A percentile compares a stretch with the other conserved stretches of the same genome.
Conservation (phyloP, 2,329 filamentous ascomycete species). For the Trichoderma asperellum region DNA sequence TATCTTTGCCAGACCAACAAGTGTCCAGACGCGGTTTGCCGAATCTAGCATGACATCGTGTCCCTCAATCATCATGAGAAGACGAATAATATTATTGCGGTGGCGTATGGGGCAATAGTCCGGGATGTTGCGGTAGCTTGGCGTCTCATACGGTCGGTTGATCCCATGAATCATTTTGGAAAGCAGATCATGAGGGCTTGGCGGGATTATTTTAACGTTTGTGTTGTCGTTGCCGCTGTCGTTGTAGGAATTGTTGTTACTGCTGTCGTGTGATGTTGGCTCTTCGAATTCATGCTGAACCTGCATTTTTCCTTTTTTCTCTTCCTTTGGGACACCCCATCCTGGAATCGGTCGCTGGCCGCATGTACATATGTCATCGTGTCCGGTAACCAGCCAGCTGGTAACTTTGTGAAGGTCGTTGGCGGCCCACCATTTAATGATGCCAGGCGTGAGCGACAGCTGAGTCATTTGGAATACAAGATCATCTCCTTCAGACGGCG, state of each 20-base stretch:
- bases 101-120: slow-evolving; percentile 70
- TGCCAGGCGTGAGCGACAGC: slow-evolving; percentile 59
- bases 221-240: background rate
- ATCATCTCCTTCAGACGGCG: slow-evolving; percentile 64
- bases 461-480: slow-evolving; percentile 62
- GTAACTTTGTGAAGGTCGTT: slow-evolving; percentile 41
- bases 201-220: slow-evolving; percentile 5
- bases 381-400: slow-evolving; percentile 43
- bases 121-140: slow-evolving; percentile 45
- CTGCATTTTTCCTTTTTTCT: background rate
- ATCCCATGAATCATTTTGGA: background rate
- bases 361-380: slow-evolving; percentile 48
- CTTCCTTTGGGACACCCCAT: slow-evolving; percentile 1
- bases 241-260: background rate
- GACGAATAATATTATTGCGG: slow-evolving; percentile 63
- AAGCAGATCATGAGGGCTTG: slow-evolving; percentile 25
- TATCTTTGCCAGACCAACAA: slow-evolving; percentile 64
- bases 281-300: background rate
- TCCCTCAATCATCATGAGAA: slow-evolving; percentile 62
- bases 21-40: slow-evolving; percentile 67
- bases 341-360: background rate
- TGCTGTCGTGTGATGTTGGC: slow-evolving; percentile 1
- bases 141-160: slow-evolving; percentile 32
- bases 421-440: slow-evolving; percentile 59
- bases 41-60: slow-evolving; percentile 62